These are phyloP conservation scores for Lunasporangiospora selenospora DNA, from an alignment of 192 early-diverging fungal genomes.

Conservation along the genomic window DNA sequence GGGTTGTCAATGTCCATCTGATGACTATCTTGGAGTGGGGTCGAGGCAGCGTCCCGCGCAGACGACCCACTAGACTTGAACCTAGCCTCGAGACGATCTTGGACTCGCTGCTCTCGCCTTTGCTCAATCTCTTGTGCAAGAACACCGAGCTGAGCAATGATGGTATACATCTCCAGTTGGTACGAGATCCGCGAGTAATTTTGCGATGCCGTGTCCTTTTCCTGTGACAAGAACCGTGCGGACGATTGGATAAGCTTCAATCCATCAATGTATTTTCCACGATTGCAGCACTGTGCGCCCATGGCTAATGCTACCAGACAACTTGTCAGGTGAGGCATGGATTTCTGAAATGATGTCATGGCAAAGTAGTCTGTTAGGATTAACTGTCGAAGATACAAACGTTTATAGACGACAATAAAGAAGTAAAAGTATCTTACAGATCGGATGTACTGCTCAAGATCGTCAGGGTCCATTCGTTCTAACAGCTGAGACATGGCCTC, in stretches of 20 bases:
- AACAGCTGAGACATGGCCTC: not conserved
- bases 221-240: conserved; percentile 3
- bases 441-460: conserved; percentile 8
- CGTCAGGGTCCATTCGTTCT: conserved; percentile 14
- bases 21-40: not conserved
- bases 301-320: conserved; percentile 14
- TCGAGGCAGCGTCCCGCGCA: not conserved
- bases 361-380: not conserved
- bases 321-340: conserved; percentile 11
- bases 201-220: too few species aligned
- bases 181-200: too few species aligned
- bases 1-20: conserved; percentile 11
- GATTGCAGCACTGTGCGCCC: conserved; percentile 6
- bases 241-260: conserved; percentile 5
- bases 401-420: not conserved
- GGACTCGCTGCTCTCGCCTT: conserved; percentile 7
- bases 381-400: not conserved
- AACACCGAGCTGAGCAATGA: conserved; percentile 17
- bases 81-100: not conserved
- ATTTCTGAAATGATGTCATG: not conserved
- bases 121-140: conserved; percentile 21
- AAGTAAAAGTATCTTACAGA: not conserved
- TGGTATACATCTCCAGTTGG: conserved; percentile 1
- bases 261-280: not conserved
- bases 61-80: not conserved